phyloP scores from a whole-genome alignment of 345 rosid species.

The Euphorbia tirucalli region DNA sequence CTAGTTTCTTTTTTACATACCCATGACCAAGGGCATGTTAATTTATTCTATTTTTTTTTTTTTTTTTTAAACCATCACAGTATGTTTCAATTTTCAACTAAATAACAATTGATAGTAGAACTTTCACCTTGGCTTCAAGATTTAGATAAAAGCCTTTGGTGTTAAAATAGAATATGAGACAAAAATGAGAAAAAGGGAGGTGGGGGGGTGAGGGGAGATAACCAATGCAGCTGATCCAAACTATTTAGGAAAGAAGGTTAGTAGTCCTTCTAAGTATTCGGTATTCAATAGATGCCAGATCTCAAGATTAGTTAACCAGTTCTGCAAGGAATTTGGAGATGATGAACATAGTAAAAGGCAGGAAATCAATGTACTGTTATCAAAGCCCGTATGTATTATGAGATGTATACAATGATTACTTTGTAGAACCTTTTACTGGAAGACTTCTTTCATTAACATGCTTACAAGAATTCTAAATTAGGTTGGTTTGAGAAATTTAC shows the following conservation, averaged over 20 bases:
- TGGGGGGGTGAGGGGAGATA: neutral
- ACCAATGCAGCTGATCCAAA: neutral
- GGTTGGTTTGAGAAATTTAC: neutral
- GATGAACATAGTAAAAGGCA: neutral
- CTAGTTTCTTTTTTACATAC: neutral
- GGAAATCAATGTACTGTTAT: neutral
- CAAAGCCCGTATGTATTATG: neutral
- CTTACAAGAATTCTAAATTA: neutral
- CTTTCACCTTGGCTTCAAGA: neutral
- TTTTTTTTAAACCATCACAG: neutral
- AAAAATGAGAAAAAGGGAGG: neutral
- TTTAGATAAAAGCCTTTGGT: neutral
- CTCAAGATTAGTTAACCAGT: neutral
- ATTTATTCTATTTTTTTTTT: neutral
- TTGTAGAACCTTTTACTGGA: neutral
- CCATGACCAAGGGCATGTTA: neutral
- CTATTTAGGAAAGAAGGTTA: neutral
- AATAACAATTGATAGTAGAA: neutral
- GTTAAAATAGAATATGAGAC: neutral
- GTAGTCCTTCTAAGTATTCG: neutral
- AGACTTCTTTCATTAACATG: neutral
- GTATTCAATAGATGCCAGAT: neutral
- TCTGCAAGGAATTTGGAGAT: neutral
- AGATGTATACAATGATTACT: neutral
- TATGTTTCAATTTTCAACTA: neutral